Percentiles rank a stretch among this genome's conserved stretches.
Conservation (phyloP, 2,329 filamentous ascomycete species). For the Periconia macrospinosa region DNA sequence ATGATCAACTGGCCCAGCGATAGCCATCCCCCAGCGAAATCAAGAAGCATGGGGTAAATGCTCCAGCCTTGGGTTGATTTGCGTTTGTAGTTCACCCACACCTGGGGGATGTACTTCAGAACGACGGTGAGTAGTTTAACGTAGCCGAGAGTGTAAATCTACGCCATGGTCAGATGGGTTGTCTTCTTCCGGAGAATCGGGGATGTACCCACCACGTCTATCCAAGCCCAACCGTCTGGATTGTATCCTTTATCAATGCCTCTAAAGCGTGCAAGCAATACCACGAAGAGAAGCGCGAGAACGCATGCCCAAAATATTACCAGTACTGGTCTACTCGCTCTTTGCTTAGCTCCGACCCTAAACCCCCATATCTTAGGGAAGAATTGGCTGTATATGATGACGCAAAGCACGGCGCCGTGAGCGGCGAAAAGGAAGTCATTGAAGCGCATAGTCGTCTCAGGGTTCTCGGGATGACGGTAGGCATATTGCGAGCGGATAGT, state of each 20-base stretch:
- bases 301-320: constrained; percentile 72
- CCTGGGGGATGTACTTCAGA: constrained; percentile 81
- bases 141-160: constrained; percentile 73
- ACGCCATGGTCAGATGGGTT: constrained; percentile 12
- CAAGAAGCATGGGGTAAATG: constrained; percentile 81
- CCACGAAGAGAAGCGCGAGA: constrained; percentile 54
- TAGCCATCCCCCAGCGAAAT: constrained; percentile 78
- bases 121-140: constrained; percentile 87
- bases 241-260: constrained; percentile 50
- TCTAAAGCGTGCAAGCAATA: constrained; percentile 47
- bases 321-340: constrained; percentile 64
- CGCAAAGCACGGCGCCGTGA: constrained; percentile 74
- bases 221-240: constrained; percentile 61
- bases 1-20: constrained; percentile 81
- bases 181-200: background rate
- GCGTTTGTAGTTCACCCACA: constrained; percentile 76
- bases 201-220: constrained; percentile 58
- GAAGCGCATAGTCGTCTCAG: constrained; percentile 79
- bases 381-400: constrained; percentile 78
- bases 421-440: constrained; percentile 89
- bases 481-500: constrained; percentile 82
- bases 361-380: constrained; percentile 76
- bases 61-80: constrained; percentile 86
- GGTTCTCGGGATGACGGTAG: constrained; percentile 69
- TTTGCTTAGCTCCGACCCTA: constrained; percentile 56